These are phyloP conservation scores for Beauveria bassiana DNA, from an alignment of 2,329 filamentous ascomycete genomes.

Conservation along the genomic window DNA sequence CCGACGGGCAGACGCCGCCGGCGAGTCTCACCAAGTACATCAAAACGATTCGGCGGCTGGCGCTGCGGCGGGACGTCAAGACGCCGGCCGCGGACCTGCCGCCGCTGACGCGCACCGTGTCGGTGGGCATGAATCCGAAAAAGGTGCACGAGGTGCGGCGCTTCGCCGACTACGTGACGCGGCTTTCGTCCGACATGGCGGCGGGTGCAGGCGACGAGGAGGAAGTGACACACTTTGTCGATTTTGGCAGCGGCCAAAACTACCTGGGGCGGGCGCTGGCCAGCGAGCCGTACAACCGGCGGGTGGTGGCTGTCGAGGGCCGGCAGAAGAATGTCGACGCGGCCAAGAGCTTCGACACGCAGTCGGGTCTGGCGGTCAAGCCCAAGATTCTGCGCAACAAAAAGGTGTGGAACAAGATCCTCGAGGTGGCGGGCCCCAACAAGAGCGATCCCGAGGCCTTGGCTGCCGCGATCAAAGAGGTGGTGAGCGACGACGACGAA, in stretches of 20 bases:
- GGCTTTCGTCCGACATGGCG: slow-evolving; percentile 50
- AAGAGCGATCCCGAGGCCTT: slow-evolving; percentile 33
- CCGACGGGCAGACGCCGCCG: slow-evolving; percentile 32
- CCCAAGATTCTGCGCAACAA: slow-evolving; percentile 72
- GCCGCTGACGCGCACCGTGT: slow-evolving; percentile 60
- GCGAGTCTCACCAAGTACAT: slow-evolving; percentile 64
- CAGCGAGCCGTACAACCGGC: slow-evolving; percentile 73
- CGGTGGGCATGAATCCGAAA: slow-evolving; percentile 91
- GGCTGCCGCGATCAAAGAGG: slow-evolving; percentile 26
- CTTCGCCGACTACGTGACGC: slow-evolving; percentile 77
- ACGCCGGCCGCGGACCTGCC: slow-evolving; percentile 37
- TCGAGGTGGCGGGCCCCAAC: slow-evolving; percentile 27
- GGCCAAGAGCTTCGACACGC: slow-evolving; percentile 76
- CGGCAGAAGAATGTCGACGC: slow-evolving; percentile 78
- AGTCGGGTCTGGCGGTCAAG: slow-evolving; percentile 67
- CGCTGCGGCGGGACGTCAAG: slow-evolving; percentile 55
- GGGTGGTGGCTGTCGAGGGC: slow-evolving; percentile 87
- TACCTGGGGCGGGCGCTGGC: slow-evolving; percentile 87
- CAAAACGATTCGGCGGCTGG: slow-evolving; percentile 59
- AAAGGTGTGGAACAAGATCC: slow-evolving; percentile 59
- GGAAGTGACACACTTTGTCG: slow-evolving; percentile 76
- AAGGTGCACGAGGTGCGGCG: slow-evolving; percentile 90
- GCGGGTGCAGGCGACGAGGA: slow-evolving; percentile 36
- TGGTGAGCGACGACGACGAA: slow-evolving; percentile 21
- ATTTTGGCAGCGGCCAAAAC: slow-evolving; percentile 95